A percentile compares a stretch with the other conserved stretches of the same genome.
Evolutionary conservation across 2,329 filamentous ascomycete genomes (phyloP).

Genomic region (Thyridium curvatum): DNA sequence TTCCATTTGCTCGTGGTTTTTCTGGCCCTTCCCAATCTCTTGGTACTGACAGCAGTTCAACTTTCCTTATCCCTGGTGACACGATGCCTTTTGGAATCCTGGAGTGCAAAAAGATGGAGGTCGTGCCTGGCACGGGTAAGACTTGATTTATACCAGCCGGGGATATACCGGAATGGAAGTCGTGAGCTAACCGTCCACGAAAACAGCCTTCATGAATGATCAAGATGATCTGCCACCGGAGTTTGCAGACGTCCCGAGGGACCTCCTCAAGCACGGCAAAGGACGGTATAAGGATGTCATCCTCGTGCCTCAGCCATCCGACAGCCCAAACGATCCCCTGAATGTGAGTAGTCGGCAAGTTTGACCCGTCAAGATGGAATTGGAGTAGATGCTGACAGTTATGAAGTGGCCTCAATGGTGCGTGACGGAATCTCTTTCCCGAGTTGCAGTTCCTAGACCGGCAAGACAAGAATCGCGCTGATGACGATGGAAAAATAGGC

Average conservation of each 20-base stretch:
- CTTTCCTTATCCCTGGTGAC: neutral
- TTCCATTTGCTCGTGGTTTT: too few relatives aligned
- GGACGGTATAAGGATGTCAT: conserved; percentile 26
- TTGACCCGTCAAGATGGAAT: too few relatives aligned
- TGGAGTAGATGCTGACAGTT: conserved; percentile 3
- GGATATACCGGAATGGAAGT: too few relatives aligned
- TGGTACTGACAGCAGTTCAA: too few relatives aligned
- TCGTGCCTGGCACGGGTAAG: conserved; percentile 41
- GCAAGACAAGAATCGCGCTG: neutral
- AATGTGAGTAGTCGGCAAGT: conserved; percentile 33
- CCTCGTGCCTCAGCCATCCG: conserved; percentile 36
- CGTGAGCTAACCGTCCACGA: neutral
- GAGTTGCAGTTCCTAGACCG: neutral
- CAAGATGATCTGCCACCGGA: conserved; percentile 38
- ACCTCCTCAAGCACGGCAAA: conserved; percentile 30
- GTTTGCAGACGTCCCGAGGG: conserved; percentile 32
- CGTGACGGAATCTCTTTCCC: neutral
- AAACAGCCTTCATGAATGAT: conserved; percentile 36
- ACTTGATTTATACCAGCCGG: neutral
- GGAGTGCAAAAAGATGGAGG: conserved; percentile 34
- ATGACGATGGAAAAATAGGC: conserved; percentile 3
- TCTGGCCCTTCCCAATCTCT: too few relatives aligned
- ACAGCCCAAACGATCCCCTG: conserved; percentile 41
- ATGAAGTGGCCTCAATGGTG: conserved; percentile 9
- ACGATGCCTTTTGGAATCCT: conserved; percentile 42